Evolutionary conservation across 306 rosid species (phyloP), one percentile per base, ranked within the genome.

Genomic region (Canavalia ensiformis): DNA sequence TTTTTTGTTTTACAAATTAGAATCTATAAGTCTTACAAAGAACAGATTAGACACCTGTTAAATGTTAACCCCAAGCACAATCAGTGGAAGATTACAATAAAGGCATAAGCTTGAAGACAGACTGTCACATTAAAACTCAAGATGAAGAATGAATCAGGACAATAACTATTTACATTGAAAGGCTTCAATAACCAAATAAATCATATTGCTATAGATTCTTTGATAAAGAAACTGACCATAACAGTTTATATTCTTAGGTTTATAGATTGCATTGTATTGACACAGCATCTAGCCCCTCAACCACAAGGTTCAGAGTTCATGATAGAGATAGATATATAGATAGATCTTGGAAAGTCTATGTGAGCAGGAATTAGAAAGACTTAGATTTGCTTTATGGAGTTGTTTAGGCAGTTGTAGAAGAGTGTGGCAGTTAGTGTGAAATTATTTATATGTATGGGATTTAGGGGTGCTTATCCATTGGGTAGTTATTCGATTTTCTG

Each of bases 131-230:
- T 12, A 12, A 31, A 30, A 30, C 9, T 2, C 49, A 55, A 66
- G 6, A 30, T 25, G 0, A 66, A 29, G 31, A 39, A 52, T 65
- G 25, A 68, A 44, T 37, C 34, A 33, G 18, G 42, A 31, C 42
- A 33, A 54, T 12, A 55, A 51, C 2, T 52, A 29, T 39, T 68
- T 29, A 44, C 29, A 33, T 56, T 68, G 60, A 35, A 79, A 79
- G 60, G 50, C 13, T 68, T 68, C 76, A 69, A 58, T 60, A 33
- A 46, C 68, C 68, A 44, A 44, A 45, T 57, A 30, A 58, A 57
- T 11, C 69, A 74, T 45, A 58, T 29, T 72, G 13, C 12, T 12
- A 55, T 4, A 37, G 67, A 68, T 29, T 58, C 5, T 29, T 68
- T 49, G 4, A 6, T 11, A 4, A 5, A 11, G 2, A 49, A 70